phyloP scores from a whole-genome alignment of 805 yeast species.

The Komagataella populi region DNA sequence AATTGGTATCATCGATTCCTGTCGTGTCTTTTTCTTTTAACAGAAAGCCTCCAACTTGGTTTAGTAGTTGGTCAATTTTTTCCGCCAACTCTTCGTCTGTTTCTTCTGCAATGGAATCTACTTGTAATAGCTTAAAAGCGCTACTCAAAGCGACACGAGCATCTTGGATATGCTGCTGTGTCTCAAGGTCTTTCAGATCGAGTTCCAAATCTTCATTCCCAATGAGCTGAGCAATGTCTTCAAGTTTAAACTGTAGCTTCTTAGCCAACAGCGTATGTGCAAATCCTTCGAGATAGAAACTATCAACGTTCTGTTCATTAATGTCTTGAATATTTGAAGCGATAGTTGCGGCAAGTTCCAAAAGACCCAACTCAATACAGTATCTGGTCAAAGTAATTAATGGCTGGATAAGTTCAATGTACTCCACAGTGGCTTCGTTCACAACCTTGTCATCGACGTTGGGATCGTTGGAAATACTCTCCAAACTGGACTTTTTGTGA shows the following conservation, averaged over 20 bases:
- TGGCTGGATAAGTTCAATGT: constrained; percentile 60
- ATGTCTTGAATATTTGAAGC: constrained; percentile 55
- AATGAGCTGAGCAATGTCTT: constrained; percentile 9
- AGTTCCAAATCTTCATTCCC: constrained; percentile 27
- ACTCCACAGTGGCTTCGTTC: constrained; percentile 33
- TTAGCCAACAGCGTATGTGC: constrained; percentile 42
- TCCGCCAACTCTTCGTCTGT: constrained; percentile 44
- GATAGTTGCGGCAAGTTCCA: constrained; percentile 56
- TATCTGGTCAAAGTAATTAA: constrained; percentile 59
- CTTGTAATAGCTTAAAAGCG: constrained; percentile 20
- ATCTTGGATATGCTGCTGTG: constrained; percentile 19
- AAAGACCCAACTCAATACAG: constrained; percentile 63
- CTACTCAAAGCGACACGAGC: constrained; percentile 26
- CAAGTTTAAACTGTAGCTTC: constrained; percentile 12
- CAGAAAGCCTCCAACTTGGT: constrained; percentile 48
- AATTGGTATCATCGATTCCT: constrained; percentile 24
- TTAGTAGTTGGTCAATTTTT: constrained; percentile 36
- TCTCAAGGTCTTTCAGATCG: constrained; percentile 12
- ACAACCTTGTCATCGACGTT: constrained; percentile 19
- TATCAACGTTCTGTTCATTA: constrained; percentile 75
- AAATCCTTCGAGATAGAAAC: constrained; percentile 73
- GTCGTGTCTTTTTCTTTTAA: constrained; percentile 21
- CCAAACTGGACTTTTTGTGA: constrained; percentile 32
- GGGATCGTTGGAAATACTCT: constrained; percentile 19
- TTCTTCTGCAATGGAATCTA: constrained; percentile 22